phyloP scores from a whole-genome alignment of 257 asterid species.

The Eucommia ulmoides region DNA sequence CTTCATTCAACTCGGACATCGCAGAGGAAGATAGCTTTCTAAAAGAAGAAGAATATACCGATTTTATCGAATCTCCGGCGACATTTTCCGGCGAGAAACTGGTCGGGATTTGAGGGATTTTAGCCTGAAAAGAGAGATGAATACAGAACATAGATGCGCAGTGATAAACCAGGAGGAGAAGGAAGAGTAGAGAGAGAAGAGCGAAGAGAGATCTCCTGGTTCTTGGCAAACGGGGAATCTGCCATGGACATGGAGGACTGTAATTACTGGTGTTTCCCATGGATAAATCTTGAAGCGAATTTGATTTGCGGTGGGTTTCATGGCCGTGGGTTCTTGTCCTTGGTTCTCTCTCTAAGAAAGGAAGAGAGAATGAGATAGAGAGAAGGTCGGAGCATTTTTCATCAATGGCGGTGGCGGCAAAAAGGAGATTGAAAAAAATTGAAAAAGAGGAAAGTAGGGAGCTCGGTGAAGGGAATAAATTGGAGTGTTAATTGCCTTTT shows the following conservation, averaged over 20 bases:
- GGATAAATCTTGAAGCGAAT: too few relatives aligned
- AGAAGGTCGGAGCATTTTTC: too few relatives aligned
- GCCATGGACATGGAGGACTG: not conserved
- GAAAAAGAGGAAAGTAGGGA: too few relatives aligned
- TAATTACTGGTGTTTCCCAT: slow-evolving; percentile 21
- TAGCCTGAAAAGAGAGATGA: slow-evolving; percentile 35
- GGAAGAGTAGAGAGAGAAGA: slow-evolving; percentile 28
- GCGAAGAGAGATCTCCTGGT: slow-evolving; percentile 41
- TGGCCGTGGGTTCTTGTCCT: too few relatives aligned
- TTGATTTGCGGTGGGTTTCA: too few relatives aligned
- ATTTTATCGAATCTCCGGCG: slow-evolving; percentile 46
- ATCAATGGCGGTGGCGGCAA: too few relatives aligned
- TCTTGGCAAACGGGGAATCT: slow-evolving; percentile 17
- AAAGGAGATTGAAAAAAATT: too few relatives aligned
- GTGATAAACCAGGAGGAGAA: slow-evolving; percentile 51
- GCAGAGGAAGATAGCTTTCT: slow-evolving; percentile 15
- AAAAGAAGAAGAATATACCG: slow-evolving; percentile 24
- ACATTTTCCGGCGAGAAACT: slow-evolving; percentile 31
- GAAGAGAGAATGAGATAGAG: too few relatives aligned
- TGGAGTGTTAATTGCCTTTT: too few relatives aligned
- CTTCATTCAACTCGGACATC: slow-evolving; percentile 24
- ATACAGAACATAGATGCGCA: slow-evolving; percentile 38
- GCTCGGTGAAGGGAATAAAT: too few relatives aligned
- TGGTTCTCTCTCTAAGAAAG: too few relatives aligned
- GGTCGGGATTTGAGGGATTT: slow-evolving; percentile 19